These are phyloP conservation scores for Leccinum variicolor DNA, from an alignment of 768 basidiomycete species.

Conservation along the genomic window DNA sequence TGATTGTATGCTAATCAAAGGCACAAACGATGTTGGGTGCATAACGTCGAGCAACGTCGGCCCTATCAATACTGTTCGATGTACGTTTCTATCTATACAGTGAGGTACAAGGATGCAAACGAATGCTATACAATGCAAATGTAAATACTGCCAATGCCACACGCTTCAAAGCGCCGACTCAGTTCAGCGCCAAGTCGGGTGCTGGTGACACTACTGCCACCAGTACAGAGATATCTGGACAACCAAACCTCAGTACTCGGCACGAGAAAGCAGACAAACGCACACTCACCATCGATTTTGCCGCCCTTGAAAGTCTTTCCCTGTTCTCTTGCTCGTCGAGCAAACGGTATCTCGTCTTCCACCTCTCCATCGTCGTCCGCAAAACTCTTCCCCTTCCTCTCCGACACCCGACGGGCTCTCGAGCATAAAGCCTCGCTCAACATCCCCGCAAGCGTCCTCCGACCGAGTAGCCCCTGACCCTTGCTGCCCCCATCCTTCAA, in stretches of 20 bases:
- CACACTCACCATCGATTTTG: conserved; percentile 73
- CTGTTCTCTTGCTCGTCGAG: conserved; percentile 68
- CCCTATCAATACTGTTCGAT: conserved; percentile 8
- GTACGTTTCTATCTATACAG: conserved; percentile 27
- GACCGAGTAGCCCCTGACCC: conserved; percentile 34
- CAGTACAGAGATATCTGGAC: conserved; percentile 60
- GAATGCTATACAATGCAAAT: conserved; percentile 24
- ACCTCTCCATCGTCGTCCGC: conserved; percentile 26
- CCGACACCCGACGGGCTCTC: conserved; percentile 67
- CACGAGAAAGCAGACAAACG: not conserved
- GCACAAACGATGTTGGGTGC: not conserved
- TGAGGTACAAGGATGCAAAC: conserved; percentile 16
- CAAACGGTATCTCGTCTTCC: conserved; percentile 74
- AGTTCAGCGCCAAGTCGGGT: conserved; percentile 20
- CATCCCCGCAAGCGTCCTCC: conserved; percentile 62
- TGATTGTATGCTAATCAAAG: conserved; percentile 5
- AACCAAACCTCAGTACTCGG: conserved; percentile 1
- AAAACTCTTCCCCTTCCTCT: conserved; percentile 35
- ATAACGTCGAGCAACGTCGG: conserved; percentile 11
- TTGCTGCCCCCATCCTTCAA: conserved; percentile 19
- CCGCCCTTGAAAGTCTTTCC: conserved; percentile 75
- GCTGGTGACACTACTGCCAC: conserved; percentile 62
- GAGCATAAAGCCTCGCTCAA: conserved; percentile 80
- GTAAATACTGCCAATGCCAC: conserved; percentile 13
- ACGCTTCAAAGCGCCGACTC: not conserved